Base-by-base conservation (phyloP, 1,139 yeast species). In the Suhomyces yuchorum region DNA sequence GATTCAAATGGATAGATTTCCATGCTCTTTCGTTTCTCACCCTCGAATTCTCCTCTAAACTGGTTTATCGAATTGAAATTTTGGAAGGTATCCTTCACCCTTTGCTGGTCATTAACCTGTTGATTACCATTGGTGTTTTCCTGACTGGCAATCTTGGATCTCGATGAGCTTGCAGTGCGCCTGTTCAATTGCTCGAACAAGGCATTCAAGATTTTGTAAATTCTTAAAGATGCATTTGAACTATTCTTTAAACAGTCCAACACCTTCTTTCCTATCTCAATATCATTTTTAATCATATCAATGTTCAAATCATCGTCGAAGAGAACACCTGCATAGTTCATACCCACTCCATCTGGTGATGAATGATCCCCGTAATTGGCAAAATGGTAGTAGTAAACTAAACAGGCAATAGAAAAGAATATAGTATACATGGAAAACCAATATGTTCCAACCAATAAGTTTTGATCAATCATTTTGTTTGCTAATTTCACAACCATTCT, bases 381-480 rank as follows among this genome's bases (percentile, higher is more conserved):
- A 64, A 87, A 95, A 65, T 89, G 96, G 50, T 84, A 87, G 62
- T 89, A 91, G 60, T 87, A 91, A 8, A 89, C 83, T 58, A 91
- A 73, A 57, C 96, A 88, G 0, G 97, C 96, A 47, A 91, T 91
- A 3, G 96, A 85, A 63, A 89, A 91, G 64, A 91, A 91, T n/a
- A 91, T 86, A 0, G 97, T 89, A 64, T 91, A 91, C 66, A 87
- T 86, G 14, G 95, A 85, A 62, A 90, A 91, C 97, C 97, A 90
- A 64, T 91, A 91, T 2, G 96, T 88, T 1, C 97, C 97, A 52
- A 87, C 82, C 48, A 91, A 72, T 60, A 89, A 76, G 51, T 86
- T 78, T 52, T 84, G 83, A 53, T 82, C 81, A 52, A 87, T 82
- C 88, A 91, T 82, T 56, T 87, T 93, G 61, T 87, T 85, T 0